These are phyloP conservation scores for Amoeboaphelidium occidentale DNA, from an alignment of 371 early-diverging fungal species.

Conservation along the genomic window DNA sequence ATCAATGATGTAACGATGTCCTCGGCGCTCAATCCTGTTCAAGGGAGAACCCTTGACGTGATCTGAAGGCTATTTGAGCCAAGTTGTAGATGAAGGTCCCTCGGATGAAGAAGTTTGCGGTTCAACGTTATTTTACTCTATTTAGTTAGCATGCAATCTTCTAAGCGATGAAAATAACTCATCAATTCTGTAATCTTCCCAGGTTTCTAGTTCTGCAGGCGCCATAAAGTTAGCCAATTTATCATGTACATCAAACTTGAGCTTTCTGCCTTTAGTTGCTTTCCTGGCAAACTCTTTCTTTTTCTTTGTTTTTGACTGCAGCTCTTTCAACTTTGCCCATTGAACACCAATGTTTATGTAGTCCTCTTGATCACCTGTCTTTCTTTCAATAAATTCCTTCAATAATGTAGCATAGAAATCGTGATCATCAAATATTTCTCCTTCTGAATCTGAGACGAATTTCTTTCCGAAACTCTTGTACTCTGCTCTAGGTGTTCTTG, in stretches of 20 bases:
- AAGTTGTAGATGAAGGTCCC: no score
- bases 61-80: no score
- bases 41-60: no score
- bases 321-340: constrained; percentile 45
- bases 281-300: constrained; percentile 50
- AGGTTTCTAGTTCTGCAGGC: constrained; percentile 18
- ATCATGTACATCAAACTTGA: constrained; percentile 69
- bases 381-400: constrained; percentile 60
- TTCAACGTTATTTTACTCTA: no score
- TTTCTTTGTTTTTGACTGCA: constrained; percentile 39
- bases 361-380: constrained; percentile 23
- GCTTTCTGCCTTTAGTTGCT: constrained; percentile 71
- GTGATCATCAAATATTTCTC: constrained; percentile 76
- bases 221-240: constrained; percentile 88
- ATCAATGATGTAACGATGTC: no score
- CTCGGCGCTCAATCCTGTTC: no score
- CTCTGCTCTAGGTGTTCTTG: constrained; percentile 45
- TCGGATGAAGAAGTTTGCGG: no score
- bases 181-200: no score
- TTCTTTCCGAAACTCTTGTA: constrained; percentile 26
- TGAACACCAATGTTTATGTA: constrained; percentile 39
- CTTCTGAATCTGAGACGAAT: constrained; percentile 40
- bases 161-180: no score
- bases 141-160: no score
- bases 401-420: constrained; percentile 81